A percentile compares a stretch with the other conserved stretches of the same genome.
These are phyloP conservation scores for Fonsecaea nubica DNA, from an alignment of 2,329 filamentous ascomycete genomes.

Conservation along the genomic window DNA sequence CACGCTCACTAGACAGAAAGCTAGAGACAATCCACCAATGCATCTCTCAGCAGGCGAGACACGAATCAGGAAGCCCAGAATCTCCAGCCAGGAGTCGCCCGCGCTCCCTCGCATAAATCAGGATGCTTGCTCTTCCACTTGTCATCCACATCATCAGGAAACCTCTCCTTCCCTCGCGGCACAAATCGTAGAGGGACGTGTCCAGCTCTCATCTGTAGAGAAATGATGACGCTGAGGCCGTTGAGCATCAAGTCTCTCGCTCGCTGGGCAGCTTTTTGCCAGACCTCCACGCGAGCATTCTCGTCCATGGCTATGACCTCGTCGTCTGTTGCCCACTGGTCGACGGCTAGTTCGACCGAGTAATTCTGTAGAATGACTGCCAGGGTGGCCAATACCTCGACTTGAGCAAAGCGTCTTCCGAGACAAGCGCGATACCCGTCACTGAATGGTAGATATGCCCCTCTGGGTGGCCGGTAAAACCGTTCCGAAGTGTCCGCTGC, in stretches of 20 bases:
- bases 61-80: slow-evolving; percentile 26
- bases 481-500: slow-evolving; percentile 67
- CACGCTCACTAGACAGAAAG: slow-evolving; percentile 8
- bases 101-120: slow-evolving; percentile 24
- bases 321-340: slow-evolving; percentile 62
- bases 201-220: slow-evolving; percentile 71
- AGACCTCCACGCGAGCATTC: slow-evolving; percentile 60
- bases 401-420: slow-evolving; percentile 63
- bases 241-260: slow-evolving; percentile 60
- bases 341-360: slow-evolving; percentile 73
- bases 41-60: slow-evolving; percentile 2
- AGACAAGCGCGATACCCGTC: slow-evolving; percentile 63
- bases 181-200: slow-evolving; percentile 71
- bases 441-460: slow-evolving; percentile 63
- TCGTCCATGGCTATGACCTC: slow-evolving; percentile 61
- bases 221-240: slow-evolving; percentile 68
- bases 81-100: slow-evolving; percentile 23
- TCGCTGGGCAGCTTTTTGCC: slow-evolving; percentile 65
- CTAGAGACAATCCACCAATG: slow-evolving; percentile 15
- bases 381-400: slow-evolving; percentile 61
- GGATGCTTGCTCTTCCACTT: slow-evolving; percentile 41
- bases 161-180: slow-evolving; percentile 72
- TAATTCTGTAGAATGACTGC: slow-evolving; percentile 63
- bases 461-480: slow-evolving; percentile 64
- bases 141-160: slow-evolving; percentile 50